Percentiles rank a stretch among this genome's conserved stretches.
These are phyloP conservation scores for Teunomyces lycoperdinae DNA, from an alignment of 805 yeast species.

Conservation along the genomic window DNA sequence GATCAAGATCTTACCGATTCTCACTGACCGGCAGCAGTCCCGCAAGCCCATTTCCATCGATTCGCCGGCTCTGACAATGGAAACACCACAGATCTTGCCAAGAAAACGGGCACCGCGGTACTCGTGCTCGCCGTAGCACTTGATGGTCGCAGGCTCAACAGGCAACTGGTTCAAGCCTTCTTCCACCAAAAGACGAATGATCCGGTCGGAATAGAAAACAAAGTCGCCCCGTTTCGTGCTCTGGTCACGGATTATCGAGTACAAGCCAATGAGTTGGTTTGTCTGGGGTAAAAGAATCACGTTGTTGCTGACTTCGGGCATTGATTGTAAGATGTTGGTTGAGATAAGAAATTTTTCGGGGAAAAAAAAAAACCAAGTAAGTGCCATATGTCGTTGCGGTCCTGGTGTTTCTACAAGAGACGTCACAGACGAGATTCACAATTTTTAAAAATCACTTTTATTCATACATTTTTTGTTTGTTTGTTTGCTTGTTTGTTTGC, in stretches of 20 bases:
- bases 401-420: neutral
- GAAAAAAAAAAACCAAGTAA: too few species aligned
- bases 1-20: slow-evolving; percentile 93
- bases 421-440: too few species aligned
- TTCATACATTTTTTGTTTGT: neutral
- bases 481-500: neutral
- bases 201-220: slow-evolving; percentile 92
- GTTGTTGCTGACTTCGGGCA: slow-evolving; percentile 37
- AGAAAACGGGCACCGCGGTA: slow-evolving; percentile 77
- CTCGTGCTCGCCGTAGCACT: slow-evolving; percentile 71
- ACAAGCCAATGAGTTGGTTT: slow-evolving; percentile 82
- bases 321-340: neutral
- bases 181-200: slow-evolving; percentile 89
- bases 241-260: slow-evolving; percentile 85
- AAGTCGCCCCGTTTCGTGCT: slow-evolving; percentile 85
- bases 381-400: neutral
- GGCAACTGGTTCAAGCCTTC: slow-evolving; percentile 94
- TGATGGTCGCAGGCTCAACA: slow-evolving; percentile 62
- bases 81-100: slow-evolving; percentile 97
- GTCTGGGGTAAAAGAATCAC: slow-evolving; percentile 80
- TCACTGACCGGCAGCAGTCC: slow-evolving; percentile 93
- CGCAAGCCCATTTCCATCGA: slow-evolving; percentile 98
- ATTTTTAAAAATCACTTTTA: too few species aligned
- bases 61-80: slow-evolving; percentile 98
- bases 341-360: neutral